phyloP scores from a whole-genome alignment of 2,329 filamentous ascomycete species.

The Clathrospora elynae region DNA sequence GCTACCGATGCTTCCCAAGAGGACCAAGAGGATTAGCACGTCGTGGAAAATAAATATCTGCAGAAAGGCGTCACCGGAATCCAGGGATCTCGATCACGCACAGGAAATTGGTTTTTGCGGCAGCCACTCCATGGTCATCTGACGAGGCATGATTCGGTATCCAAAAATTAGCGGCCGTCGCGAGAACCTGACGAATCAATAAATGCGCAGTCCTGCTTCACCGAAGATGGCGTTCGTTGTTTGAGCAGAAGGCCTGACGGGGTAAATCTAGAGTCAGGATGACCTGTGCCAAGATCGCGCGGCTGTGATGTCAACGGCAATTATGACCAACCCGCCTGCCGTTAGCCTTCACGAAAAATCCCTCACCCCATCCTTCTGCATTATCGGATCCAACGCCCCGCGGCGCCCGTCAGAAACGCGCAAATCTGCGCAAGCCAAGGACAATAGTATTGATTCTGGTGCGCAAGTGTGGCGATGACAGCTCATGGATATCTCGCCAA shows the following conservation, averaged over 20 bases:
- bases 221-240: slow-evolving; percentile 20
- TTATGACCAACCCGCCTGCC: slow-evolving; percentile 19
- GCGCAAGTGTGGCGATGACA: slow-evolving; percentile 16
- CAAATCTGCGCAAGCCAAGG: slow-evolving; percentile 10
- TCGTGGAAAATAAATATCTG: slow-evolving; percentile 13
- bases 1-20: slow-evolving; percentile 11
- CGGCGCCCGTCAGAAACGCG: slow-evolving; percentile 10
- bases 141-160: slow-evolving; percentile 23
- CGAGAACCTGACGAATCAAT: slow-evolving; percentile 16
- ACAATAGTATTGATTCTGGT: slow-evolving; percentile 13
- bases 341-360: slow-evolving; percentile 21
- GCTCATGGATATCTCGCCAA: slow-evolving; percentile 7
- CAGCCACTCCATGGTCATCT: slow-evolving; percentile 28
- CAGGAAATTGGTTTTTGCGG: slow-evolving; percentile 27
- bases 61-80: slow-evolving; percentile 30
- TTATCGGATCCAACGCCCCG: slow-evolving; percentile 15
- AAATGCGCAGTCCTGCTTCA: slow-evolving; percentile 14
- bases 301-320: slow-evolving; percentile 22
- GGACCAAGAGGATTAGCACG: slow-evolving; percentile 7
- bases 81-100: slow-evolving; percentile 14
- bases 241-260: slow-evolving; percentile 7
- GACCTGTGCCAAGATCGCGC: slow-evolving; percentile 21
- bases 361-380: slow-evolving; percentile 23
- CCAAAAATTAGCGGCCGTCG: slow-evolving; percentile 21
- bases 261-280: slow-evolving; percentile 12